Evolutionary conservation across 2,329 filamentous ascomycete genomes (phyloP).

Genomic region (Metarhizium rileyi): DNA sequence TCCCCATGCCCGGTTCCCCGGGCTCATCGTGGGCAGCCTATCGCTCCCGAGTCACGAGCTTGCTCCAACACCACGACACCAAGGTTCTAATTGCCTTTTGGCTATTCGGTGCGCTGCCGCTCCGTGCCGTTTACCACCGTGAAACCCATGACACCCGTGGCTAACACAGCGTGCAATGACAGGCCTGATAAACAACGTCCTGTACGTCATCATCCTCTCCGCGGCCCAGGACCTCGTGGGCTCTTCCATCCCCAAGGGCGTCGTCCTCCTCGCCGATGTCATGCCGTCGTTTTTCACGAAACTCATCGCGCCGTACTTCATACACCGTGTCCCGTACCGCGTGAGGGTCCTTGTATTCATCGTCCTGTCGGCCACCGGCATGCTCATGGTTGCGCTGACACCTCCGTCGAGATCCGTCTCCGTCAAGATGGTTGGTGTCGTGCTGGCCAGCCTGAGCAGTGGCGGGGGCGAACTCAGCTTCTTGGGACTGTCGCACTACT

Average conservation of each 20-base stretch:
- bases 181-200: conserved; percentile 79
- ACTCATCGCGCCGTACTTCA: conserved; percentile 84
- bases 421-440: conserved; percentile 71
- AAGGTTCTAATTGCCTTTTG: conserved; percentile 77
- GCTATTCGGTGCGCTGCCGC: conserved; percentile 63
- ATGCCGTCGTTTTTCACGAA: conserved; percentile 84
- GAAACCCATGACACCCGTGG: background rate
- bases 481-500: conserved; percentile 84
- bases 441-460: conserved; percentile 74
- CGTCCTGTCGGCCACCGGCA: conserved; percentile 66
- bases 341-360: conserved; percentile 67
- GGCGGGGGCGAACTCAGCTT: conserved; percentile 89
- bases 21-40: conserved; percentile 67
- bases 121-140: no score
- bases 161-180: background rate
- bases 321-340: conserved; percentile 75
- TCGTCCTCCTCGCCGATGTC: conserved; percentile 89
- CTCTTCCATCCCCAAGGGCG: conserved; percentile 77
- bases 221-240: conserved; percentile 93
- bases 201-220: conserved; percentile 94
- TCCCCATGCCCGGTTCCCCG: conserved; percentile 49
- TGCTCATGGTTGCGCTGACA: conserved; percentile 80
- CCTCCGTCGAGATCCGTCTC: conserved; percentile 56
- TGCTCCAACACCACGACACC: conserved; percentile 59
- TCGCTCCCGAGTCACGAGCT: conserved; percentile 49